Base-by-base conservation (phyloP, 2,329 filamentous ascomycete genomes). In the Diaporthe destruens region DNA sequence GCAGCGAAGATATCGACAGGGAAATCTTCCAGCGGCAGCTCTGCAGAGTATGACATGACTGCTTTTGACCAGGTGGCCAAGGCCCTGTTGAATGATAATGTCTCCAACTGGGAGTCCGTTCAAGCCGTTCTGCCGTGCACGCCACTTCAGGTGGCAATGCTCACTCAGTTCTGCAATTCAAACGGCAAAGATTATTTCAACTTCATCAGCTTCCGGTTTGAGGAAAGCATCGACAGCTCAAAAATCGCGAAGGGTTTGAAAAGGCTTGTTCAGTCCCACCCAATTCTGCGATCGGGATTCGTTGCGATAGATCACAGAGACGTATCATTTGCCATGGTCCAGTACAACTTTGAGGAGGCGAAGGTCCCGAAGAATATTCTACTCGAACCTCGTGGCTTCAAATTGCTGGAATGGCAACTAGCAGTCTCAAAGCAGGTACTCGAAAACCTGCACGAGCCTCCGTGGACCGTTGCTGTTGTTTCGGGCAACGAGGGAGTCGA, bases 241-340 rank as follows among this genome's bases (percentile, higher is more conserved):
- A 78, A 77, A 0, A 75, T 96, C 9, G 81, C 81, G 6, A 68
- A 80, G 5, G 92, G 93, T 1, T 97, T 94, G 93, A 73, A 76
- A 1, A 75, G 77, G 4, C 85, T 92, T 0, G 84, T 87, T 61
- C 74, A 80, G 3, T 83, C 81, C 0, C 91, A 95, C 77, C 87
- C 91, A 4, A 95, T 98, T 80, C 85, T 98, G 7, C 89, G 94
- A 29, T 93, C 92, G 8, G 93, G 93, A 0, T 96, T 98, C 77
- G 80, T 88, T 2, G 82, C 90, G 1, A 83, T 93, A 4, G 87
- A 91, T 32, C 87, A 93, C 75, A 76, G 84, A 0, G 84, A 89
- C 6, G 82, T 85, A 73, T 87, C 93, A 0, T 97, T 94, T 79
- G 91, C 90, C 1, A 97, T 97, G 93, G 78, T 96, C 2, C 89